Evolutionary conservation across 1,284 basidiomycete genomes (phyloP), one percentile per base, ranked within the genome.

Genomic region (Trichosporon inkin): DNA sequence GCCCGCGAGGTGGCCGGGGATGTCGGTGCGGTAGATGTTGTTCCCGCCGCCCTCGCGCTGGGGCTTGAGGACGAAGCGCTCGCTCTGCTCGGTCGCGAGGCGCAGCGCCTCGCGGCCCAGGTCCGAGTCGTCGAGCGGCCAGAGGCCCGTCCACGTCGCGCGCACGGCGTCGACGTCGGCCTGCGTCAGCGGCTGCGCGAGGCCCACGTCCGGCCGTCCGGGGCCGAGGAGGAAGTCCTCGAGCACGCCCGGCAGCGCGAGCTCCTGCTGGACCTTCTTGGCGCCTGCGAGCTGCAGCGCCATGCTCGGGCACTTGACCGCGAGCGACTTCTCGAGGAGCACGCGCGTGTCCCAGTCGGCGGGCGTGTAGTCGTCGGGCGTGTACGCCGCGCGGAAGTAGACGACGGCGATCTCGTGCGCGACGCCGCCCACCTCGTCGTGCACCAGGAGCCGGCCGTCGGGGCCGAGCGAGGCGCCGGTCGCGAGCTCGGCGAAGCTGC

Each of bases 41-140:
- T 99, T 96, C 3, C 95, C 95, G 0, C 96, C 95, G 5, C 96
- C 95, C 80, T 99, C 92, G 17, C 94, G 84, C 76, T 98, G 94
- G 0, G 95, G 95, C 76, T 99, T 98, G 53, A 98, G 82, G 2
- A 98, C 96, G 49, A 90, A 86, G 13, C 82, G 78, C 5, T 80
- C 71, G 0, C 86, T 81, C 11, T 82, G 68, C 3, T 79, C 75
- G n/a, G 80, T 78, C 0, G 89, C 90, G 39, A 84, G 79, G 13
- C 72, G 64, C 20, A 84, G 79, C 0, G 84, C 88, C 55, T 80
- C 66, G 58, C 71, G 56, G 0, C 80, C 82, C 0, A 79, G 58
- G 7, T 64, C 62, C 6, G 80, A 75, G 52, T 81, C 80, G 40
- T 82, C 80, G 64, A 78, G 69, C 5, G 78, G 77, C 86, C 87